Conservation (phyloP, 2,329 filamentous ascomycete species). For the Madurella mycetomatis region DNA sequence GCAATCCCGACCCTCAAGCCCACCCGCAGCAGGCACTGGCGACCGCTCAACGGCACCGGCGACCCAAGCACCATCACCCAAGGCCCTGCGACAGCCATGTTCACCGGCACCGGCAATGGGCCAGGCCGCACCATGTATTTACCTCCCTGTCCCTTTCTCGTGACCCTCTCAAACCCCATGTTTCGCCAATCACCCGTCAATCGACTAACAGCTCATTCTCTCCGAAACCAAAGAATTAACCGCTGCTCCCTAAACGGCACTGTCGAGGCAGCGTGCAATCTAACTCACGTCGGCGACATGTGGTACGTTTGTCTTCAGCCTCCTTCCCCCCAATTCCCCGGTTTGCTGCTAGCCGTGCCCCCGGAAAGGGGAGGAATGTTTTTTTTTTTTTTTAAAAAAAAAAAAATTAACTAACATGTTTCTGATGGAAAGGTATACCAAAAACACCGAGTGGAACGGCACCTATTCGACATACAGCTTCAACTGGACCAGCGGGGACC, state of each 20-base stretch:
- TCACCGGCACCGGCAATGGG: conserved; percentile 24
- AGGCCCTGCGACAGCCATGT: conserved; percentile 27
- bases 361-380: no score
- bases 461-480: conserved; percentile 28
- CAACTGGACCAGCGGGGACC: conserved; percentile 28
- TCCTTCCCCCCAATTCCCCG: no score
- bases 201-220: no score
- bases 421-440: conserved; percentile 4
- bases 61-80: conserved; percentile 28
- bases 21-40: background rate
- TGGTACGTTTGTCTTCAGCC: conserved; percentile 20
- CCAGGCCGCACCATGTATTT: conserved; percentile 21
- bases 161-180: no score
- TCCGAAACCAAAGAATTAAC: conserved; percentile 17
- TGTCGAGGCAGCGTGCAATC: conserved; percentile 24
- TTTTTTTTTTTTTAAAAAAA: no score
- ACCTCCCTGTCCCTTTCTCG: background rate
- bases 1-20: conserved; percentile 6
- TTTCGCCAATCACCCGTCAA: no score
- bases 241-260: conserved; percentile 27
- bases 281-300: conserved; percentile 27
- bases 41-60: conserved; percentile 19
- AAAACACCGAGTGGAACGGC: conserved; percentile 23
- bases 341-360: no score
- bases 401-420: no score